Evolutionary conservation across 2,329 filamentous ascomycete genomes (phyloP).

Genomic region (Polychaeton citri): DNA sequence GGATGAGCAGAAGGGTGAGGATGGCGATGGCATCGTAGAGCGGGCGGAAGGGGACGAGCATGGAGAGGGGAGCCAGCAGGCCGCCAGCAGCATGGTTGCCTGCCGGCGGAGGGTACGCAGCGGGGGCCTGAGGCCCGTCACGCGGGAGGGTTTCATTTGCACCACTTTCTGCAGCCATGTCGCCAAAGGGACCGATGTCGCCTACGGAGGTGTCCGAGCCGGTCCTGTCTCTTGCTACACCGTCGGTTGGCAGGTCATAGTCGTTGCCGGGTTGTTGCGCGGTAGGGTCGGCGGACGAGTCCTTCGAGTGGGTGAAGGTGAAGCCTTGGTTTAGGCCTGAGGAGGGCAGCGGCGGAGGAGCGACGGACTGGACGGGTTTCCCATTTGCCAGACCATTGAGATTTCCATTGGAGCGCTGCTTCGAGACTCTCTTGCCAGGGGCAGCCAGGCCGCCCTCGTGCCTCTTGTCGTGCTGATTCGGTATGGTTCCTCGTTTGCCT

Average conservation of each 20-base stretch:
- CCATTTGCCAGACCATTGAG: slow-evolving; percentile 31
- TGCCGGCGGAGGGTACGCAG: slow-evolving; percentile 6
- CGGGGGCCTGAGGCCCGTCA: slow-evolving; percentile 4
- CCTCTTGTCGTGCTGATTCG: slow-evolving; percentile 41
- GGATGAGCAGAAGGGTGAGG: slow-evolving; percentile 85
- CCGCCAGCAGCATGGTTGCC: slow-evolving; percentile 50
- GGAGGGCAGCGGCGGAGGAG: slow-evolving; percentile 26
- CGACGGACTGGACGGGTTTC: slow-evolving; percentile 13
- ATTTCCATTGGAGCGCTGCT: slow-evolving; percentile 33
- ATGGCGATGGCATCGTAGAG: slow-evolving; percentile 93
- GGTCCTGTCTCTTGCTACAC: slow-evolving; percentile 23
- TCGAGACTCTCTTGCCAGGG: slow-evolving; percentile 53
- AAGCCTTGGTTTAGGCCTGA: slow-evolving; percentile 25
- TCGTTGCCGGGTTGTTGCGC: slow-evolving; percentile 8
- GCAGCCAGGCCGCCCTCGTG: slow-evolving; percentile 83
- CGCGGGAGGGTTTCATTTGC: not conserved
- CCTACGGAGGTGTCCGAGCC: slow-evolving; percentile 32
- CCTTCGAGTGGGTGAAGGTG: slow-evolving; percentile 19
- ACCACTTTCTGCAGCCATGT: slow-evolving; percentile 12
- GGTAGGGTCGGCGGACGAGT: slow-evolving; percentile 7
- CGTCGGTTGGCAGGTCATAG: slow-evolving; percentile 12
- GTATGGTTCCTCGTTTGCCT: slow-evolving; percentile 28
- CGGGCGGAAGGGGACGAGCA: slow-evolving; percentile 78
- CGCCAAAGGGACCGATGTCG: slow-evolving; percentile 15
- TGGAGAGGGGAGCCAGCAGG: slow-evolving; percentile 64